Percentiles rank a stretch among this genome's conserved stretches.
Conservation (phyloP, 2,329 filamentous ascomycete species). For the Calonectria pteridis region DNA sequence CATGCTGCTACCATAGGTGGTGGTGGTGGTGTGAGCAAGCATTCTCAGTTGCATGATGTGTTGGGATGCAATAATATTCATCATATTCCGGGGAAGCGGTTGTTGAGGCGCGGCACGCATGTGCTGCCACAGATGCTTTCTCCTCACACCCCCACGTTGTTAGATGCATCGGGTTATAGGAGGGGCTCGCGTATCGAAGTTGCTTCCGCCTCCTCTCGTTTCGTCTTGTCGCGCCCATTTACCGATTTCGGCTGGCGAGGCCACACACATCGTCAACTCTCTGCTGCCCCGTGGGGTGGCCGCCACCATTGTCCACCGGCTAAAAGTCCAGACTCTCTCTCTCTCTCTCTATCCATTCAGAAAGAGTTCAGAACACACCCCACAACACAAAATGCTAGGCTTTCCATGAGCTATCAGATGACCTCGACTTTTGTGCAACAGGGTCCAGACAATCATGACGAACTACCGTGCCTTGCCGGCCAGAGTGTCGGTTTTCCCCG, state of each 20-base stretch:
- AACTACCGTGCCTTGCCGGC: background rate
- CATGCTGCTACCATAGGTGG: background rate
- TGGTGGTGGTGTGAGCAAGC: background rate
- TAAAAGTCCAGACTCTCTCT: background rate
- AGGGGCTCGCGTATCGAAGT: background rate
- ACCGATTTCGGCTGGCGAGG: background rate
- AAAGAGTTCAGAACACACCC: constrained; percentile 2
- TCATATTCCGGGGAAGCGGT: background rate
- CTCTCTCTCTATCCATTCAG: background rate
- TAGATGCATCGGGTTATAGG: background rate
- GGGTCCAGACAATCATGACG: background rate
- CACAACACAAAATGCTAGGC: background rate
- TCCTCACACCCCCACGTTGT: background rate
- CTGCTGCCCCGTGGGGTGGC: background rate
- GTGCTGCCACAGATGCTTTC: background rate
- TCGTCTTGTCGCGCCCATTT: background rate
- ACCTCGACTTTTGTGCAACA: background rate
- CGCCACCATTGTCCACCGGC: background rate
- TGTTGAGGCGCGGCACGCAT: background rate
- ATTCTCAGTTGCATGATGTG: background rate
- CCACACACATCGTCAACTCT: background rate
- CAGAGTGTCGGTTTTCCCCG: background rate
- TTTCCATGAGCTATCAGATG: background rate
- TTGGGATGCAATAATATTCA: background rate
- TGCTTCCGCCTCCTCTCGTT: background rate